A percentile compares a stretch with the other conserved stretches of the same genome.
Evolutionary conservation across 345 rosid species (phyloP).

Genomic region (Laguncularia racemosa): DNA sequence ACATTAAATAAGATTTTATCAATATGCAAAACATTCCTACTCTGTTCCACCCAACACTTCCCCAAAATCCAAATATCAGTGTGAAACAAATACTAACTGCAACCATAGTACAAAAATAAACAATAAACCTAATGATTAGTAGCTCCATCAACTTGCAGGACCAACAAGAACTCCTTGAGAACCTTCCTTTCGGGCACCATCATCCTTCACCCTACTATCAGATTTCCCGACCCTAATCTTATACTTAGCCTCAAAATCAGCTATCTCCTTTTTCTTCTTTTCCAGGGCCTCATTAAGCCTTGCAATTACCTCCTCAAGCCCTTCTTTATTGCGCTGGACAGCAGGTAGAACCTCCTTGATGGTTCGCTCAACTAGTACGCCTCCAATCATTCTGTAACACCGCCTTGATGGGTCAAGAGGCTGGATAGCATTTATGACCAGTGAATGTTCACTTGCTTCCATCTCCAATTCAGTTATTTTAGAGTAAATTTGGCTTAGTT

Average conservation of each 20-base stretch:
- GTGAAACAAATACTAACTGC: too few relatives aligned
- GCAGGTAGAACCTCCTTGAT: constrained; percentile 91
- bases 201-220: constrained; percentile 36
- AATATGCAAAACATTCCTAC: too few relatives aligned
- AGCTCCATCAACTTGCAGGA: constrained; percentile 44
- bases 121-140: too few relatives aligned
- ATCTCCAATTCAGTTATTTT: constrained; percentile 94
- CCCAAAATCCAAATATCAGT: too few relatives aligned
- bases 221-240: constrained; percentile 78
- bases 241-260: constrained; percentile 76
- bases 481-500: constrained; percentile 81
- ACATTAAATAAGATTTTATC: too few relatives aligned
- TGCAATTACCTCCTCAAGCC: constrained; percentile 78
- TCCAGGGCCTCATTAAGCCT: constrained; percentile 80
- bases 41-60: too few relatives aligned
- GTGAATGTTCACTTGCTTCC: constrained; percentile 85
- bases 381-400: constrained; percentile 92
- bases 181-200: constrained; percentile 59
- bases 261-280: constrained; percentile 73
- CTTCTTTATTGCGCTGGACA: constrained; percentile 86
- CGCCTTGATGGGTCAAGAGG: constrained; percentile 79
- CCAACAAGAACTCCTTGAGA: constrained; percentile 98
- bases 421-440: constrained; percentile 79
- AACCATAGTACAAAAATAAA: too few relatives aligned
- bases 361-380: constrained; percentile 91